Evolutionary conservation across 305 asterid species (phyloP).

Genomic region (Solanum chacoense): DNA sequence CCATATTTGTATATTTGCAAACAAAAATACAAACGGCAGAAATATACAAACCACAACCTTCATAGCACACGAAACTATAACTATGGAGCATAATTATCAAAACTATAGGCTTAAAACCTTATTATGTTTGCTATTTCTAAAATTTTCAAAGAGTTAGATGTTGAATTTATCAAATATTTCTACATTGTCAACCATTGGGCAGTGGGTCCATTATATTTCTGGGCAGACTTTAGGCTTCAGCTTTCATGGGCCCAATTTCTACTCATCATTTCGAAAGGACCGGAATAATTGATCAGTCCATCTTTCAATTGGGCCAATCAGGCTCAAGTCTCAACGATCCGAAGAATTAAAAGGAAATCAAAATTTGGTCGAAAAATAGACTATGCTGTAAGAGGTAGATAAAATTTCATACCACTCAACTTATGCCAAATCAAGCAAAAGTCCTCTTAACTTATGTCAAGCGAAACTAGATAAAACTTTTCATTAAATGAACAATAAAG

Average conservation of each 20-base stretch:
- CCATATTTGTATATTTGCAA: neutral
- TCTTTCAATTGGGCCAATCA: neutral
- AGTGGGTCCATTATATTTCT: neutral
- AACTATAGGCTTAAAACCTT: too few relatives aligned
- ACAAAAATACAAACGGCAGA: too few relatives aligned
- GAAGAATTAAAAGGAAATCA: too few relatives aligned
- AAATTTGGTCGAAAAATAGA: neutral
- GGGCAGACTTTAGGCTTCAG: neutral
- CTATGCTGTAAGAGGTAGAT: neutral
- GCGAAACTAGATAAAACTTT: too few relatives aligned
- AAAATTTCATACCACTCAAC: neutral
- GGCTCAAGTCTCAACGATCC: neutral
- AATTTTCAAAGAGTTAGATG: neutral
- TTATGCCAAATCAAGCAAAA: neutral
- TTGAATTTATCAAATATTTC: neutral
- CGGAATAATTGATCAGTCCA: neutral
- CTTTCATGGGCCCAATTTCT: neutral
- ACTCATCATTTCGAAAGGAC: neutral
- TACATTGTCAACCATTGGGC: neutral
- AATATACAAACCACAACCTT: accelerated
- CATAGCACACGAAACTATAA: accelerated
- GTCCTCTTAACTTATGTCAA: too few relatives aligned
- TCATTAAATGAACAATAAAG: neutral
- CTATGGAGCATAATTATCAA: accelerated
- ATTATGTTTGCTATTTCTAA: neutral